Base-by-base conservation (phyloP, 768 basidiomycete genomes). In the Mycena venus region DNA sequence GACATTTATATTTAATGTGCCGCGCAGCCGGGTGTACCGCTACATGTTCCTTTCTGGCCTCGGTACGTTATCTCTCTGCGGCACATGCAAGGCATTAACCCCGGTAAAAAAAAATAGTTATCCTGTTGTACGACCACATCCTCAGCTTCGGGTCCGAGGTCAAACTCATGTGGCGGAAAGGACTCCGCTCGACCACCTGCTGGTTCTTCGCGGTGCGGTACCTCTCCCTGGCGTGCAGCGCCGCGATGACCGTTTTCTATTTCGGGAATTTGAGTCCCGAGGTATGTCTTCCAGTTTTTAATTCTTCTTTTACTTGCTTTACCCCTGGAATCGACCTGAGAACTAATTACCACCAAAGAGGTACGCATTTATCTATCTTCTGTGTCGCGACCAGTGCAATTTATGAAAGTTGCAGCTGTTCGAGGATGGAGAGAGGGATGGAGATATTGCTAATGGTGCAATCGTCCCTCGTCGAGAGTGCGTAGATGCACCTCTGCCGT, bases 91-190 rank as follows among this genome's bases (percentile, higher is more conserved):
- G n/a, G n/a, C n/a, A n/a, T n/a, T n/a, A n/a, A n/a, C n/a, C n/a
- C n/a, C n/a, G n/a, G n/a, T n/a, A n/a, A n/a, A n/a, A n/a, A n/a
- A n/a, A n/a, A n/a, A n/a, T n/a, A 76, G 75, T 44, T 12, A 38
- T 76, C 12, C 49, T 76, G 21, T 10, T 76, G 10, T 73, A 67
- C 53, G 75, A 76, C 72, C 72, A 73, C 69, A 5, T 71, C 36
- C 59, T 76, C 4, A 66, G 60, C 1, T 42, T 76, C 6, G 58
- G n/a, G 6, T 55, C 61, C 3, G 75, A 76, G 56, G 36, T 73
- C 36, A 42, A 58, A 25, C 36, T 66, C n/a, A 65, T 76, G 2
- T 76, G 75, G 75, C 10, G 17, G 11, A 17, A 17, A 12, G 42
- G 29, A 42, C 32, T 51, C 10, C 61, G 51, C 17, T 58, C 59